Evolutionary conservation across 495 filamentous ascomycete genomes (phyloP).

Genomic region (Pseudomonodictys pantanalensis): DNA sequence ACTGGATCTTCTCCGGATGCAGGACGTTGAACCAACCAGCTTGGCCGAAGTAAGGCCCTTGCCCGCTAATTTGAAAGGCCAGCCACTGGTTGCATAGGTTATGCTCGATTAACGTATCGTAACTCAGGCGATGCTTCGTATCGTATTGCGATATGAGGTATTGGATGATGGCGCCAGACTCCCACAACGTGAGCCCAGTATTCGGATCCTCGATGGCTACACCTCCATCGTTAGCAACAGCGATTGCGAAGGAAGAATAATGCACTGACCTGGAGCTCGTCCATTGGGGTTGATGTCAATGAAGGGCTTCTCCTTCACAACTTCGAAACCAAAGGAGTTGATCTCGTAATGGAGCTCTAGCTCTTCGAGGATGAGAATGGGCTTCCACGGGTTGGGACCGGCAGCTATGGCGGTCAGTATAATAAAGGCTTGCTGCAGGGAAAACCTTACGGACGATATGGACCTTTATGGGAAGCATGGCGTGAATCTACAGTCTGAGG

Average conservation of each 20-base stretch:
- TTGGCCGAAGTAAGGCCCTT: slow-evolving; percentile 46
- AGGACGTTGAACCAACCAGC: slow-evolving; percentile 44
- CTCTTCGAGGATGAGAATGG: slow-evolving; percentile 25
- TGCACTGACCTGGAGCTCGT: slow-evolving; percentile 35
- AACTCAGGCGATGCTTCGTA: slow-evolving; percentile 31
- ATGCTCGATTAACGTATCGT: slow-evolving; percentile 38
- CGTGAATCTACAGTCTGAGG: too few species aligned
- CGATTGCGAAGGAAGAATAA: neutral
- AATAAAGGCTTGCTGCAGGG: neutral
- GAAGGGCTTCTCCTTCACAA: slow-evolving; percentile 24
- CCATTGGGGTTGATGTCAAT: slow-evolving; percentile 32
- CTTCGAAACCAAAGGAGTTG: slow-evolving; percentile 8
- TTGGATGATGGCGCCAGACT: slow-evolving; percentile 38
- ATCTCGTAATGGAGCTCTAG: slow-evolving; percentile 21
- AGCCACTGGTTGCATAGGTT: slow-evolving; percentile 38
- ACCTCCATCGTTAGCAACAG: neutral
- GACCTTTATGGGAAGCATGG: neutral
- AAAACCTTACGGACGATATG: neutral
- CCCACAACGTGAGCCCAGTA: slow-evolving; percentile 19
- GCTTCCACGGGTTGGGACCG: slow-evolving; percentile 30
- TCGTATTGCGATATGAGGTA: slow-evolving; percentile 40
- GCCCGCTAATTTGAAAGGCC: slow-evolving; percentile 45
- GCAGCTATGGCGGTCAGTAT: neutral
- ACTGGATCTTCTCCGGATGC: slow-evolving; percentile 48
- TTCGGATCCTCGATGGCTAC: slow-evolving; percentile 22